These are phyloP conservation scores for Aspergillus sp. DNA, from an alignment of 2,329 filamentous ascomycete genomes.

Conservation along the genomic window DNA sequence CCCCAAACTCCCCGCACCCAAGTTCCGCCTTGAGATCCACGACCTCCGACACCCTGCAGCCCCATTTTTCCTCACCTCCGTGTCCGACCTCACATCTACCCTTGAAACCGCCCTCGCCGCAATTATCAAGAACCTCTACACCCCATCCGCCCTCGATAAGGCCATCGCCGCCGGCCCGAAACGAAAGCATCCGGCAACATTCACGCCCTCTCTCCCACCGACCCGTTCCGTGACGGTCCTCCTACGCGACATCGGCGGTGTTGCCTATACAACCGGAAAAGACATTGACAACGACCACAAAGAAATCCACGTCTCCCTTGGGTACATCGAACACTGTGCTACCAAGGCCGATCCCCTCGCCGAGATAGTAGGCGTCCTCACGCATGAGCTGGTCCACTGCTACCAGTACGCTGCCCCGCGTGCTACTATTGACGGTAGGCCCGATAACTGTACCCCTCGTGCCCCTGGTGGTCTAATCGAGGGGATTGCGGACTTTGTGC, in stretches of 20 bases:
- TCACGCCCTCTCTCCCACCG: slow-evolving; percentile 49
- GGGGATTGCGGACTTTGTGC: slow-evolving; percentile 90
- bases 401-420: slow-evolving; percentile 74
- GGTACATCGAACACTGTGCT: slow-evolving; percentile 60
- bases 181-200: slow-evolving; percentile 16
- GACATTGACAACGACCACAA: slow-evolving; percentile 85
- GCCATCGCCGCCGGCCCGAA: slow-evolving; percentile 7
- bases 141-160: slow-evolving; percentile 9
- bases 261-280: slow-evolving; percentile 82
- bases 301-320: slow-evolving; percentile 83
- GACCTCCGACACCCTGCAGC: slow-evolving; percentile 49
- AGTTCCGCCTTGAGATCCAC: slow-evolving; percentile 36
- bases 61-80: slow-evolving; percentile 61
- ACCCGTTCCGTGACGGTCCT: slow-evolving; percentile 85
- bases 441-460: slow-evolving; percentile 16
- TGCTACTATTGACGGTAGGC: slow-evolving; percentile 38
- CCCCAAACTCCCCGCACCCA: slow-evolving; percentile 27
- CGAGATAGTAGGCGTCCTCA: slow-evolving; percentile 80
- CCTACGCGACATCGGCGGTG: slow-evolving; percentile 74
- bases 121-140: slow-evolving; percentile 74
- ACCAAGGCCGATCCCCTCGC: slow-evolving; percentile 30
- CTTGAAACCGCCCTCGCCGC: slow-evolving; percentile 63
- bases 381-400: slow-evolving; percentile 93
- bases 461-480: slow-evolving; percentile 77
- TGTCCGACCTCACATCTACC: slow-evolving; percentile 60